Conservation (phyloP, 768 basidiomycete species). For the Gymnopilus junonius region DNA sequence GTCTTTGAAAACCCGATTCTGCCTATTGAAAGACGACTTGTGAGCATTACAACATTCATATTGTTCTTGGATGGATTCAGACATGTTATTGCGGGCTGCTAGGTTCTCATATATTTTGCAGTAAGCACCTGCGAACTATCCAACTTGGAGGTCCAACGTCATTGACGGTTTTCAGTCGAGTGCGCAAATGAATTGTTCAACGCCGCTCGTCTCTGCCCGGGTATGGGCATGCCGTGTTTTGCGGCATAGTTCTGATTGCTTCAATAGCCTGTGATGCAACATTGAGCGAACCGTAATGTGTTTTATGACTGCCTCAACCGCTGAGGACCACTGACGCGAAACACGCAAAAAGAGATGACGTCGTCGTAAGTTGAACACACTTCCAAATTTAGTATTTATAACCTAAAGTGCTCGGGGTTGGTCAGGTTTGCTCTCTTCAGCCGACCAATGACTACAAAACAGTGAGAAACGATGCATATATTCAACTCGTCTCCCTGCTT, state of each 20-base stretch:
- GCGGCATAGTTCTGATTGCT: not conserved
- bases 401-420: not conserved
- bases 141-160: not conserved
- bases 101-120: conserved; percentile 91
- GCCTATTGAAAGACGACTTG: conserved; percentile 30
- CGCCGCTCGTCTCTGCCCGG: conserved; percentile 78
- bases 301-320: not conserved
- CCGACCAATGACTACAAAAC: conserved; percentile 94
- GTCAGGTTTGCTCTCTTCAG: conserved; percentile 78
- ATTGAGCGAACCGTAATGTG: conserved; percentile 73
- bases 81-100: not conserved
- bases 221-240: conserved; percentile 33
- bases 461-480: conserved; percentile 51
- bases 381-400: not conserved
- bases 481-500: conserved; percentile 16
- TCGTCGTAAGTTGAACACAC: conserved; percentile 51
- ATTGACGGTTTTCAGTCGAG: conserved; percentile 52
- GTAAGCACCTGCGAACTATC: conserved; percentile 41
- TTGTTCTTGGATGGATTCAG: conserved; percentile 1
- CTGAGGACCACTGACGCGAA: conserved; percentile 2
- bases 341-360: conserved; percentile 57
- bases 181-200: conserved; percentile 88
- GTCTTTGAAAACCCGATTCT: not conserved
- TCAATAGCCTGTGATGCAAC: conserved; percentile 77
- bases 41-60: conserved; percentile 13